Evolutionary conservation across 148 eudicot species (phyloP), one percentile per base, ranked within the genome.

Genomic region (Fallopia convolvulus): DNA sequence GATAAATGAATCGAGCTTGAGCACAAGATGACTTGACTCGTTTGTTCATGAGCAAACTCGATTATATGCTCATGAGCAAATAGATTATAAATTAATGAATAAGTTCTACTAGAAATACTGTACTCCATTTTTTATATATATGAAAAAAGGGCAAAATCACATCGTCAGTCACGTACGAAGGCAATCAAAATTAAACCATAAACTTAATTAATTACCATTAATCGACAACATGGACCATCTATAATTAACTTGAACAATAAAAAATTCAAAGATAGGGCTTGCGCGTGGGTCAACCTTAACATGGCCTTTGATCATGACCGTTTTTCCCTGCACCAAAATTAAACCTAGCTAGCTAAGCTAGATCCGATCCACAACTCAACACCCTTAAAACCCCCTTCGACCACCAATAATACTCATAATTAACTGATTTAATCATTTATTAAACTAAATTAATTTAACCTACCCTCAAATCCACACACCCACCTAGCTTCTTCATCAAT

Each of bases 401-500:
- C 39, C 47, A 44, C 47, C 47, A 44, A 44, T 14, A 55, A 20
- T 12, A 55, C 21, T 6, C 61, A 55, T 55, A 21, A 55, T 20
- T n/a, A 18, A 53, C 18, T 52, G 55, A 50, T 52, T 36, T 52
- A 12, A 50, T 58, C 10, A 9, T 61, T n/a, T 23, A 20, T 58
- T 20, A 58, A 58, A 58, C 65, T 21, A 20, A 21, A 58, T 58
- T 58, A 58, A 58, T 20, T 20, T 58, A 20, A 58, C 21, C 8
- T n/a, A 8, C 30, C 32, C 47, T 44, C 47, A 8, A 21, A 8
- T 23, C 73, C 12, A 70, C 14, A 6, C 80, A 36, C 12, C 36
- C 14, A 6, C 80, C n/a, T n/a, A 42, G 33, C 83, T 87, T 76
- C 3, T 21, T n/a, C n/a, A n/a, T 85, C 84, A 81, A 85, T 85